Evolutionary conservation across 192 early-diverging fungal genomes (phyloP), one percentile per base, ranked within the genome.

Genomic region (Rhizophagus sp.): DNA sequence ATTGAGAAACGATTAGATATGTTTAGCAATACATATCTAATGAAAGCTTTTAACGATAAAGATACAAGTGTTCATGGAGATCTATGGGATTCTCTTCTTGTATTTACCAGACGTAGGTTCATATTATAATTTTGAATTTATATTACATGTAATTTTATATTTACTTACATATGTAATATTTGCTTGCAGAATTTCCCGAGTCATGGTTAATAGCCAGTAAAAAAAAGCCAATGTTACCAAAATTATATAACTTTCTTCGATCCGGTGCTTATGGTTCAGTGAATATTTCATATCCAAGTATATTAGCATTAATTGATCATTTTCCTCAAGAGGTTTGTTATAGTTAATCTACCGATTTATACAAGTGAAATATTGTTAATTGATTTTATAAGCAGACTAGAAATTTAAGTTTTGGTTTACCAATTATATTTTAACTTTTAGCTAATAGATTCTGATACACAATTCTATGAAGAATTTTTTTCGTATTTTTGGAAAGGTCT

Each of bases 31-130:
- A 77, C 82, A 5, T 92, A 97, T 75, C 88, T 94, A 36, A 81
- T 85, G 11, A 85, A 86, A 50, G 90, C 88, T 39, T 95, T 98
- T 82, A 81, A 79, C 1, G 96, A 98, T 73, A 91, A 89, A 84
- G 94, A 96, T 25, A 73, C 87, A 0, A 84, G 88, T 4, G 92
- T 88, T 25, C 93, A 95, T 74, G 84, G 88, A 7, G 94, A 95
- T 30, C 85, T 99, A 82, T 97, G 96, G 96, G 95, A 97, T 77
- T 86, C 97, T 9, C 81, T 98, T 9, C 83, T 98, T 73, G 77
- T 95, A 12, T 85, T 94, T 30, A 95, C 93, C 2, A 94, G 91
- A 73, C 73, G 86, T 87, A 79, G 72, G 50, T 27, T 10, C 8
- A 24, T 64, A 47, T 47, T 47, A 47, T 47, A 47, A 47, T 1